Evolutionary conservation across 768 basidiomycete species (phyloP), one percentile per base, ranked within the genome.

Genomic region (Mycena vulgaris): DNA sequence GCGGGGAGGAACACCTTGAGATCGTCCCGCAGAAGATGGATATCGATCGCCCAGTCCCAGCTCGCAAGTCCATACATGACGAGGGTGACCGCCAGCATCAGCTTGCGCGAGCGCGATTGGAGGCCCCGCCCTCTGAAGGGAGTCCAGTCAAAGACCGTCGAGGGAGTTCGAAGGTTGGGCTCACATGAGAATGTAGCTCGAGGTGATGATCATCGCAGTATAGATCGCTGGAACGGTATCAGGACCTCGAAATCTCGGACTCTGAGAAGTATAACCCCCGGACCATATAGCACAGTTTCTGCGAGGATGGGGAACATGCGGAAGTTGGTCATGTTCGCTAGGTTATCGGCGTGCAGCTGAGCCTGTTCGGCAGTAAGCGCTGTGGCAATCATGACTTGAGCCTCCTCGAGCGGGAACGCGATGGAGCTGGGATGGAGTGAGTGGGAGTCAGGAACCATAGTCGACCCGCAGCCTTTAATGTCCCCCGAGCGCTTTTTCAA

Each of bases 41-140:
- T n/a, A 28, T 64, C 68, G 55, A 64, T 21, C 28, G 68, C 68
- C 68, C 68, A 69, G 14, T 69, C 68, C 68, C 53, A 69, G 11
- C 55, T 51, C 5, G 68, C 33, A 5, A 69, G 47, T n/a, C 42
- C 48, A 35, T 57, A 69, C 68, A 69, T 69, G 23, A 45, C 10
- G 8, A 69, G 35, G 4, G 68, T 64, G 39, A 64, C 39, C 0
- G 42, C 35, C 19, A 69, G 61, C 68, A 69, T 69, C 35, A 64
- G 2, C 53, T 69, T 63, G 33, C 53, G 58, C 6, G 68, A 57
- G 30, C 61, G 61, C 5, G 68, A 62, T 23, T 28, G 52, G 10
- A 63, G 68, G 13, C 68, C 68, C 1, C 68, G 39, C n/a, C 68
- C 64, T 48, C 13, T 27, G 10, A 9, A 23, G n/a, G n/a, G 35